Base-by-base conservation (phyloP, 306 rosid species). In the Casuarina equisetifolia region DNA sequence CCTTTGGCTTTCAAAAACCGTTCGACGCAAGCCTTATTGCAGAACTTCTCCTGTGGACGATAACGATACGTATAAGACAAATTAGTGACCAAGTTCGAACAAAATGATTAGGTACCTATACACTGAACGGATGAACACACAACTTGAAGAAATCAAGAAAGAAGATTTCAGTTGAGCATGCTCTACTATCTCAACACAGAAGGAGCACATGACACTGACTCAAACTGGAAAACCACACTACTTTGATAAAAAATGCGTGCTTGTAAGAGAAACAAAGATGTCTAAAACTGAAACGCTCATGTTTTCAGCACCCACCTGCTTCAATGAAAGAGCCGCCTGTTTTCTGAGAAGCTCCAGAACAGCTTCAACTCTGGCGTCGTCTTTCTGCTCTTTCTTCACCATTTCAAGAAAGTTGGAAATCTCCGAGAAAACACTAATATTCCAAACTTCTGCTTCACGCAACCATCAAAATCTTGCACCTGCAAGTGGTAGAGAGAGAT, bases 361-460 rank as follows among this genome's bases (percentile, higher is more conserved):
- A 59, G 97, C 89, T 88, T 92, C 90, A 58, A 91, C 97, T 79
- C 68, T 86, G 1, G 80, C 75, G 15, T 79, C 80, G 49, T 81
- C 85, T 17, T 67, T 76, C n/a, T 83, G 84, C 53, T 81, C 92
- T 76, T 89, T 95, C 90, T 87, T 92, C 52, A 96, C 99, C 99
- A 95, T 95, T 83, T 83, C 84, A 77, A 88, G 83, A 75, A 74
- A 55, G 36, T 19, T 40, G 2, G 7, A 32, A 59, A 19, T 75
- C 82, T 80, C 86, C 85, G 50, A 83, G 78, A 79, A 66, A 63
- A 82, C 83, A 81, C 87, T 82, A 78, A 73, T 90, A 90, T 91
- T 64, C 96, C 91, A 88, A 78, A 72, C 97, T 95, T 91, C 85
- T 55, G 86, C 82, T 91, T 92, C 88, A 95, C 92, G 96, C 97